A percentile compares a stretch with the other conserved stretches of the same genome.
Conservation (phyloP, 805 yeast species). For the Candida loeiensis region DNA sequence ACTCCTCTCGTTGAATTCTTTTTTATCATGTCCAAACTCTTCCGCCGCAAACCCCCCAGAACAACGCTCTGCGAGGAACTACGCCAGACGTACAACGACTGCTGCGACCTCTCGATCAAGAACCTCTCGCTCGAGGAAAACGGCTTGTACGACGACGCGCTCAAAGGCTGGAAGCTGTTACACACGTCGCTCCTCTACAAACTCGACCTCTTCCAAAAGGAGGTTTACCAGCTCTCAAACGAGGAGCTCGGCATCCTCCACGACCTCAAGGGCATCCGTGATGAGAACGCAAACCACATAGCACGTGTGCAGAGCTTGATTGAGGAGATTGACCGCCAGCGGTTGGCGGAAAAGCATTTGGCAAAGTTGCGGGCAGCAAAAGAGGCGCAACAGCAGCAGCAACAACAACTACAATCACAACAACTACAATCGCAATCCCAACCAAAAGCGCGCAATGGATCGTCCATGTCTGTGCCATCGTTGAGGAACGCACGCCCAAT, state of each 20-base stretch:
- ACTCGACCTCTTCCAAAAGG: conserved; percentile 50
- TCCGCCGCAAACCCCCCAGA: conserved; percentile 47
- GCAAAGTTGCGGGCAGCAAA: conserved; percentile 12
- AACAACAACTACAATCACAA: not conserved
- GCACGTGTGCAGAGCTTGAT: conserved; percentile 38
- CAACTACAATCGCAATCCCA: not conserved
- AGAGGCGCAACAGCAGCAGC: conserved; percentile 4
- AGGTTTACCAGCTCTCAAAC: conserved; percentile 22
- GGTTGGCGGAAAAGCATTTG: conserved; percentile 13
- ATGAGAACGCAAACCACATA: conserved; percentile 42
- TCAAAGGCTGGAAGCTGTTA: conserved; percentile 72
- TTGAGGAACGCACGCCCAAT: conserved; percentile 12
- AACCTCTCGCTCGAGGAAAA: conserved; percentile 58
- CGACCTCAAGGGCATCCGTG: conserved; percentile 37
- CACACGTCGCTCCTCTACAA: conserved; percentile 58
- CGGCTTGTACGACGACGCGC: conserved; percentile 49
- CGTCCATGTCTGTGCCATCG: conserved; percentile 18
- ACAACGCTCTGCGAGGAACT: conserved; percentile 52
- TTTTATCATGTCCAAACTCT: conserved; percentile 7
- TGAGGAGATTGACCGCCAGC: conserved; percentile 33
- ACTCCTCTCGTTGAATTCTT: not conserved
- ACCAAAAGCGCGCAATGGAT: conserved; percentile 4
- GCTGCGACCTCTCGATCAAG: conserved; percentile 56
- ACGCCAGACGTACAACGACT: conserved; percentile 57
- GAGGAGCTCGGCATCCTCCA: conserved; percentile 26